Base-by-base conservation (phyloP, 1,284 basidiomycete genomes). In the Austroboletus novae-zelandiae region DNA sequence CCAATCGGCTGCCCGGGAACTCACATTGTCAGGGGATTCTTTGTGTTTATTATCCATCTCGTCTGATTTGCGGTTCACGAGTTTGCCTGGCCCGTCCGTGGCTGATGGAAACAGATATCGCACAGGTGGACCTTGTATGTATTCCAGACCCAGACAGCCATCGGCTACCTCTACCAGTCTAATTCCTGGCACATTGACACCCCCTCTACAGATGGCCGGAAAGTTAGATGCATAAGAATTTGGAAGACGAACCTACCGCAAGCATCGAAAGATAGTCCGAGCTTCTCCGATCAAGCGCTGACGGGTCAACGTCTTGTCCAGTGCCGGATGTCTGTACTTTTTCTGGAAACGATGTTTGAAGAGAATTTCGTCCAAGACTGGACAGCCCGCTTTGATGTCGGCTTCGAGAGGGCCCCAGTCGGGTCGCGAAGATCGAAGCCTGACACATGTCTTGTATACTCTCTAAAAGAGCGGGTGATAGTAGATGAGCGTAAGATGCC, bases 261-360 rank as follows among this genome's bases (percentile, higher is more conserved):
- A 71, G 63, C 94, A 96, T 66, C 89, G 84, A 45, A 92, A 72
- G 44, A 99, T 73, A 7, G 94, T 86, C 39, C 95, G 79, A 14
- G 94, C 93, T 70, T 99, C 97, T 29, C 88, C 88, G 5, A 85
- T 81, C 23, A 98, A 77, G 37, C 97, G 81, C 17, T 86, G 74
- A 25, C 85, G 82, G 1, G 95, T 99, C 47, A 99, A 68, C 2
- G 79, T 78, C 2, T 75, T 68, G 66, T 98, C 92, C 37, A 99
- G 76, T 0, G 79, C 76, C 0, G 91, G 82, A 68, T 99, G 96
- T 20, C 97, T 81, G 68, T 99, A 99, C 11, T 80, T 77, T 68
- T 99, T 99, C 10, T 84, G 76, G 70, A 99, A 99, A 23, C 97
- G 85, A 67, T 98, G 76, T 70, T 99, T 99, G 52, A 98, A 68